Base-by-base conservation (phyloP, 1,284 basidiomycete species). In the Moesziomyces sp. region DNA sequence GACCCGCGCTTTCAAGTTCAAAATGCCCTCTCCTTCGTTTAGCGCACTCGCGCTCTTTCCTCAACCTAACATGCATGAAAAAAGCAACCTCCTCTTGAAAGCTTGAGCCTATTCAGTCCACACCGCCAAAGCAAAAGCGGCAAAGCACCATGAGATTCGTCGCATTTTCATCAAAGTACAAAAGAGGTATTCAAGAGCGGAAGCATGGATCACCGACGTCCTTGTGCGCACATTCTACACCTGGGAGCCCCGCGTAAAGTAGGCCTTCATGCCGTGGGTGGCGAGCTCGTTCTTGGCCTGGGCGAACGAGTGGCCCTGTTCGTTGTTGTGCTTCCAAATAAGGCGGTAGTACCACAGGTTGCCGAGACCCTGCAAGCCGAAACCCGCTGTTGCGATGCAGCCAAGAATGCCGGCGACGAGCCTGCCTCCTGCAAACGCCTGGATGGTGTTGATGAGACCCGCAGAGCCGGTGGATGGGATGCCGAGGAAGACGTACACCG, bases 391-490 rank as follows among this genome's bases (percentile, higher is more conserved):
- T 3, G 94, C 88, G 49, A 99, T 85, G 14, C 90, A 86, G 47
- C 93, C 91, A 23, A 89, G 89, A 85, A 92, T 86, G 49, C 67
- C 82, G 0, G 77, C 74, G 2, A 80, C 59, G 26, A 70, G 44
- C 43, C 52, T 47, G 11, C 48, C 50, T 16, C 59, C 50, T 18
- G 58, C 60, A 52, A 80, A 84, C 23, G 59, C 90, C 68, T 90
- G 87, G 75, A 97, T 92, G 35, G 91, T 96, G 85, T 94, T 93
- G 82, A 98, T 93, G 48, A 99, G 87, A n/a, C 97, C 96, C 13
- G 93, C 94, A 43, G 93, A 93, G 26, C 96, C 96, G 45, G 95
- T 97, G 63, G 92, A 91, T 18, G 80, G 84, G 69, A 85, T 82
- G 11, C 85, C 83, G 38, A 85, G 74, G 24, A 84, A 77, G 49